A percentile compares a stretch with the other conserved stretches of the same genome.
These are phyloP conservation scores for Cyathus striatus DNA, from an alignment of 768 basidiomycete species.

Conservation along the genomic window DNA sequence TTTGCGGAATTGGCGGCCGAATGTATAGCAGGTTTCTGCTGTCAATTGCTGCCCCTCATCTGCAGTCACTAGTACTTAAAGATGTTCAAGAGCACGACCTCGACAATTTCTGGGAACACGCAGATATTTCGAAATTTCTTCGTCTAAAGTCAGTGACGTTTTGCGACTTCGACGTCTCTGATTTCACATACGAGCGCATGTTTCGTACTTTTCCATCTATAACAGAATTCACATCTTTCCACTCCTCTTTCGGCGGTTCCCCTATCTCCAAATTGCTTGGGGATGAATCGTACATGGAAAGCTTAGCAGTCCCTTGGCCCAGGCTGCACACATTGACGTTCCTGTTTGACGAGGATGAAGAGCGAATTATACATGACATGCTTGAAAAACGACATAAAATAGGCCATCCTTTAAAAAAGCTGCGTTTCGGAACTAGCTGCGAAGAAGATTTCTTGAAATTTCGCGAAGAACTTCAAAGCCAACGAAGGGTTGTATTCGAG, in stretches of 20 bases:
- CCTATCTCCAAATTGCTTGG: slow-evolving; percentile 21
- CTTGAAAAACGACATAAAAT: slow-evolving; percentile 14
- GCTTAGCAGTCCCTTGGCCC: slow-evolving; percentile 25
- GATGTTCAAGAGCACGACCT: slow-evolving; percentile 36
- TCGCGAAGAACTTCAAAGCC: slow-evolving; percentile 8
- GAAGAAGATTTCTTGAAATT: slow-evolving; percentile 10
- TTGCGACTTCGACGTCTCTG: slow-evolving; percentile 34
- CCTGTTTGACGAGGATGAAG: slow-evolving; percentile 20
- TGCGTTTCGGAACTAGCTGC: slow-evolving; percentile 20
- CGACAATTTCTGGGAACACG: slow-evolving; percentile 24
- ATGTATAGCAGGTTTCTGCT: slow-evolving; percentile 34
- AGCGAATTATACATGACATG: slow-evolving; percentile 16
- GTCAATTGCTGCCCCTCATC: slow-evolving; percentile 29
- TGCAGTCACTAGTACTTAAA: slow-evolving; percentile 38
- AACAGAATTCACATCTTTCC: slow-evolving; percentile 22
- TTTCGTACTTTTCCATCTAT: slow-evolving; percentile 28
- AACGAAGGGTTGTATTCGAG: slow-evolving; percentile 15
- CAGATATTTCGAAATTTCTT: slow-evolving; percentile 21
- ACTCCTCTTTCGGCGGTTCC: slow-evolving; percentile 15
- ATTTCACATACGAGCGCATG: slow-evolving; percentile 19
- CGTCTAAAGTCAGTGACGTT: slow-evolving; percentile 31
- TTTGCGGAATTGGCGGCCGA: slow-evolving; percentile 30
- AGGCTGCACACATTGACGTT: slow-evolving; percentile 24
- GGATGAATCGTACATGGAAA: slow-evolving; percentile 1
- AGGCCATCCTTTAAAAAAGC: slow-evolving; percentile 21